A percentile compares a stretch with the other conserved stretches of the same genome.
Conservation (phyloP, 208 protist genomes). For the Vickermania spadyakhi region DNA sequence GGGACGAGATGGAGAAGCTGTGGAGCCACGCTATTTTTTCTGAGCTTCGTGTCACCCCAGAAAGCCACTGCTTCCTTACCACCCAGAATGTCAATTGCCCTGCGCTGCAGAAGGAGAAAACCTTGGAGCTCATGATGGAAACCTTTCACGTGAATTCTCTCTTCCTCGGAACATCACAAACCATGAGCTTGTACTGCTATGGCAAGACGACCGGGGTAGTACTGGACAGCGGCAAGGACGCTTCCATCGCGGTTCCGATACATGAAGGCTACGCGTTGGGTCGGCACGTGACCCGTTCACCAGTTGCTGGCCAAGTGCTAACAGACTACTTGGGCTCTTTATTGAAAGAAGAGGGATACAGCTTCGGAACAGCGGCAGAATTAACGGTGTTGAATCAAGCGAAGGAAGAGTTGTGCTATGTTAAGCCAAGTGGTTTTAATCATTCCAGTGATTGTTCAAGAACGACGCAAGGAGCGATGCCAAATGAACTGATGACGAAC, state of each 20-base stretch:
- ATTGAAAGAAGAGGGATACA: conserved; percentile 73
- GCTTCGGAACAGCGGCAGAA: conserved; percentile 86
- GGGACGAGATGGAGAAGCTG: conserved; percentile 89
- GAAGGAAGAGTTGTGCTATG: conserved; percentile 91
- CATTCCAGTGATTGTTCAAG: neutral
- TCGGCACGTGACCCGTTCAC: conserved; percentile 67
- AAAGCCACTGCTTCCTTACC: conserved; percentile 86
- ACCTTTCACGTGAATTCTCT: conserved; percentile 90
- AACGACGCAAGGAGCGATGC: neutral
- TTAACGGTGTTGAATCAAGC: conserved; percentile 73
- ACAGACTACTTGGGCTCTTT: conserved; percentile 77
- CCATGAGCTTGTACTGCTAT: conserved; percentile 91
- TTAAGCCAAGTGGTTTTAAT: conserved; percentile 18
- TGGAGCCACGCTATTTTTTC: conserved; percentile 90
- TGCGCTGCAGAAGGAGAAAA: conserved; percentile 76
- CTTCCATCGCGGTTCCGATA: conserved; percentile 79
- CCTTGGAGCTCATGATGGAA: conserved; percentile 92
- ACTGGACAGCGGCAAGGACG: conserved; percentile 85
- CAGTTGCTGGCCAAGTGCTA: conserved; percentile 64
- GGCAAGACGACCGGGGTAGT: conserved; percentile 92
- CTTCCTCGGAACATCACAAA: conserved; percentile 84
- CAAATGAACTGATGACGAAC: neutral
- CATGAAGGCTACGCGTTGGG: conserved; percentile 91
- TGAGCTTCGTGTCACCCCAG: conserved; percentile 81
- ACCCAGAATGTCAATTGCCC: conserved; percentile 83